These are phyloP conservation scores for Aspergillus jensenii DNA, from an alignment of 2,329 filamentous ascomycete genomes.

Conservation along the genomic window DNA sequence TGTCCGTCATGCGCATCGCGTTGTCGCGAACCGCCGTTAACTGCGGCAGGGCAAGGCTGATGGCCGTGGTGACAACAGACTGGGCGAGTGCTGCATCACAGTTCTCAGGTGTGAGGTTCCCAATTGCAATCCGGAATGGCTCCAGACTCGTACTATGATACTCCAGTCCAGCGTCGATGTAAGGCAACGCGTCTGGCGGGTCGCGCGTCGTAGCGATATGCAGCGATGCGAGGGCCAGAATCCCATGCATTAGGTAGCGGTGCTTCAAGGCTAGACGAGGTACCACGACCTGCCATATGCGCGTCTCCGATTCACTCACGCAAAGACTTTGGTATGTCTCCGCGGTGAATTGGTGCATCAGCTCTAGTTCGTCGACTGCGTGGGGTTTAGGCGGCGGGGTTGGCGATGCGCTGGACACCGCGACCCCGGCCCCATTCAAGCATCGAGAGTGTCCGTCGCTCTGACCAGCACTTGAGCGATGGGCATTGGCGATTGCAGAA, in stretches of 20 bases:
- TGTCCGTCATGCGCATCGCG: conserved; percentile 20
- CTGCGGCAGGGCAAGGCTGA: conserved; percentile 26
- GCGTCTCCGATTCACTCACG: conserved; percentile 22
- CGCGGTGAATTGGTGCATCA: conserved; percentile 52
- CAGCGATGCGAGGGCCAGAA: conserved; percentile 37
- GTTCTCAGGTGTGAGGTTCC: conserved; percentile 27
- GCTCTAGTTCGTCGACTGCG: conserved; percentile 35
- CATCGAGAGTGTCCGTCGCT: not conserved
- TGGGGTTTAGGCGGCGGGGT: not conserved
- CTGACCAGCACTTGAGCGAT: not conserved
- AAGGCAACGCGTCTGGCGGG: conserved; percentile 8
- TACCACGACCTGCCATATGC: conserved; percentile 34
- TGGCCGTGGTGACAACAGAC: conserved; percentile 27
- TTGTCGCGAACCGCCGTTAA: not conserved
- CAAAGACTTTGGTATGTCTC: conserved; percentile 44
- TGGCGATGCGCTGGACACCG: not conserved
- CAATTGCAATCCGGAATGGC: conserved; percentile 28
- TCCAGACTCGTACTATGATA: conserved; percentile 27
- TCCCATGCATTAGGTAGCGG: conserved; percentile 36
- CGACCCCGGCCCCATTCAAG: not conserved
- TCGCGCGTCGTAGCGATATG: conserved; percentile 32
- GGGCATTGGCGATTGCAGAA: not conserved
- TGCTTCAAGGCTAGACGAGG: conserved; percentile 36
- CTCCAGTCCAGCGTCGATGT: conserved; percentile 27
- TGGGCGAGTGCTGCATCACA: conserved; percentile 31